Evolutionary conservation across 1,284 basidiomycete genomes (phyloP).

Genomic region (Heliocybe sulcata): DNA sequence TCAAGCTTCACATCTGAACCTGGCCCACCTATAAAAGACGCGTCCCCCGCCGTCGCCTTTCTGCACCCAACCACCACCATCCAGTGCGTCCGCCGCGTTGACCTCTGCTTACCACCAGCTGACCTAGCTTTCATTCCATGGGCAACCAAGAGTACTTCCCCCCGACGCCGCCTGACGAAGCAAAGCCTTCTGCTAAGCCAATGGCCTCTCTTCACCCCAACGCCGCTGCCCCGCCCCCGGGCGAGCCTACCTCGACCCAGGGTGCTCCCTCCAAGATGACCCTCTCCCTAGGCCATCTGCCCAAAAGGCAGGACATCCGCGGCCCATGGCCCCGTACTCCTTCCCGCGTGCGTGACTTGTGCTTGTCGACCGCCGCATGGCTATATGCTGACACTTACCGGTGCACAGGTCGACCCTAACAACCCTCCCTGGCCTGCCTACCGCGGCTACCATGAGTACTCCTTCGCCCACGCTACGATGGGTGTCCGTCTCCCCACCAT

Average conservation of each 20-base stretch:
- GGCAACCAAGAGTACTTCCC: slow-evolving; percentile 14
- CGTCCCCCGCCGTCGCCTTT: background rate
- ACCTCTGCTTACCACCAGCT: background rate
- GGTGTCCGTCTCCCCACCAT: slow-evolving; percentile 92
- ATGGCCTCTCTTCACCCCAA: slow-evolving; percentile 15
- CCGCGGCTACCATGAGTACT: slow-evolving; percentile 94
- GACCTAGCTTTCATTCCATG: background rate
- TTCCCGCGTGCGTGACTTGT: slow-evolving; percentile 41
- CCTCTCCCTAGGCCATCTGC: slow-evolving; percentile 64
- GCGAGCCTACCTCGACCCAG: slow-evolving; percentile 15
- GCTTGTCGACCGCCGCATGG: background rate
- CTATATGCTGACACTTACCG: slow-evolving; percentile 6
- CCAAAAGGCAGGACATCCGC: slow-evolving; percentile 62
- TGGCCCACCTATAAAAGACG: background rate
- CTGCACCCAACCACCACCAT: background rate
- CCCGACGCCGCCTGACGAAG: slow-evolving; percentile 13
- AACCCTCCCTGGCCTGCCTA: slow-evolving; percentile 97
- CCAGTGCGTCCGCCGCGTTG: background rate
- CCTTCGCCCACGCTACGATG: slow-evolving; percentile 93
- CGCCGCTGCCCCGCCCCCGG: slow-evolving; percentile 15
- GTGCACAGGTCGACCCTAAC: slow-evolving; percentile 71
- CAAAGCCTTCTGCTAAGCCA: slow-evolving; percentile 2
- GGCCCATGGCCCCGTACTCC: slow-evolving; percentile 67
- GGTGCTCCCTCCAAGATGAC: slow-evolving; percentile 45
- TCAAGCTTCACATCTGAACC: background rate